Base-by-base conservation (phyloP, 805 yeast species). In the Barnettozyma pratensis region DNA sequence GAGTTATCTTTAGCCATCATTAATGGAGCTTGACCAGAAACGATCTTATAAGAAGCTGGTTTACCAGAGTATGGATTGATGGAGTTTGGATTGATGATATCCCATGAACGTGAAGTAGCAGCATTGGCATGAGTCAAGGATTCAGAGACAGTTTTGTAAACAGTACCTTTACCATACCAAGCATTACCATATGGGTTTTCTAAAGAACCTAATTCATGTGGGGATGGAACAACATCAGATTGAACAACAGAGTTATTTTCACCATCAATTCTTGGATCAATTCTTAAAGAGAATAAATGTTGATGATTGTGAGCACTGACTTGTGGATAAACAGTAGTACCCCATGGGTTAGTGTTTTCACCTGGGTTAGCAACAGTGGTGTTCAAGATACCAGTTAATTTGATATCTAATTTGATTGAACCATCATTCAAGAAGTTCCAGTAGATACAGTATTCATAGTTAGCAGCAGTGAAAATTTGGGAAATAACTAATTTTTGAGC, bases 281-380 rank as follows among this genome's bases (percentile, higher is more conserved):
- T 64, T 73, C 95, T 78, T 56, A 86, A 73, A 19, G 88, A 77
- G 67, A 86, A 86, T 70, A 86, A 69, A 70, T 86, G 94, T 75
- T 87, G 95, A 70, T 86, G 95, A 68, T 86, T 85, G 71, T 86
- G 92, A 39, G 95, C 95, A 61, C 84, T 84, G 48, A 83, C 87
- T 55, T 79, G 77, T 50, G 94, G 94, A 66, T 85, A 85, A 46
- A 86, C 92, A 58, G 75, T 73, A 32, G 92, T 83, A 50, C 92
- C 95, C 84, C 86, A 86, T 58, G 87, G 88, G 26, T 83, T 85
- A 54, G 77, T 63, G 40, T 74, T 79, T 66, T 85, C 94, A 57
- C 73, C 83, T 50, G 80, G 83, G 49, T 72, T 80, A 54, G 83
- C 72, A 49, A 79, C 66, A 64, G 73, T 83, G 27, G 95, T 86